These are phyloP conservation scores for Mycena vulgaris DNA, from an alignment of 768 basidiomycete genomes.

Conservation along the genomic window DNA sequence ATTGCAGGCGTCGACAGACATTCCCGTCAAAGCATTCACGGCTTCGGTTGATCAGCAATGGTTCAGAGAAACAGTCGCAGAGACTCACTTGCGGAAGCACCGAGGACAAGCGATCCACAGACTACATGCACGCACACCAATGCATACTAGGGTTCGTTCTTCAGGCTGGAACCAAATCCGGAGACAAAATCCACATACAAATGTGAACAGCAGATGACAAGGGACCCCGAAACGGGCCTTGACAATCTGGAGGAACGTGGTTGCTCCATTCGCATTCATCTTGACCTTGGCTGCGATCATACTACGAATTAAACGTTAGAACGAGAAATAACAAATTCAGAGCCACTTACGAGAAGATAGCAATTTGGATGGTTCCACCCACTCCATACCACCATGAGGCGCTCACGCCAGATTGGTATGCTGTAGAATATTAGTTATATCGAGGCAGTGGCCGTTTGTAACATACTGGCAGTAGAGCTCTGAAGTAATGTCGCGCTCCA, in stretches of 20 bases:
- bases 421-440: neutral
- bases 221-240: neutral
- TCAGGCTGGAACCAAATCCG: neutral
- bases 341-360: neutral
- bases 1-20: neutral
- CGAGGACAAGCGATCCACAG: neutral
- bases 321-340: neutral
- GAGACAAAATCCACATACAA: neutral
- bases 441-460: neutral
- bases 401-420: neutral
- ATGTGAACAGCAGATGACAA: neutral
- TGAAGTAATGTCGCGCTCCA: neutral
- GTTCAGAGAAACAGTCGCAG: neutral
- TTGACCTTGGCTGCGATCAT: conserved; percentile 2
- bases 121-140: neutral
- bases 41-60: neutral
- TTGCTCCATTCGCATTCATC: neutral
- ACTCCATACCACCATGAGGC: neutral
- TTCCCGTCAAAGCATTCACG: neutral
- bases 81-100: neutral
- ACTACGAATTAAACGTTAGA: neutral
- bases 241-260: neutral
- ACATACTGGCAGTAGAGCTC: neutral
- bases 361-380: neutral
- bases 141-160: neutral